phyloP scores from a whole-genome alignment of 805 yeast genomes.

The Tetrapisispora iriomotensis region DNA sequence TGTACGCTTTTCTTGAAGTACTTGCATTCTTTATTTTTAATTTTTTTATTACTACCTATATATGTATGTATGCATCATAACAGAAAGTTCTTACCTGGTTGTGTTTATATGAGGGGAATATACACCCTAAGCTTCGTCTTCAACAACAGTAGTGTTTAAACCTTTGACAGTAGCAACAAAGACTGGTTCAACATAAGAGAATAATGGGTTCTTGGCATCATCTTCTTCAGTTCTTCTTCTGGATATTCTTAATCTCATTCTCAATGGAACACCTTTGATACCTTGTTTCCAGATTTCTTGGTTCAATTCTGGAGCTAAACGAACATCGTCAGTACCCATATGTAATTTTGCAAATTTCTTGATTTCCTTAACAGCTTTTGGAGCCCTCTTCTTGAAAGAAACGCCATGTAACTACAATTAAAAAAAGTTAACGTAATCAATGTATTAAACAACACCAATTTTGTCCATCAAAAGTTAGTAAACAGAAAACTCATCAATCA shows the following conservation, averaged over 20 bases:
- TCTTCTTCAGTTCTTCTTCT: conserved; percentile 99
- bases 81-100: too few species aligned
- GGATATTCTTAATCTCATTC: conserved; percentile 97
- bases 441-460: too few species aligned
- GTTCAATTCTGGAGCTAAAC: conserved; percentile 97
- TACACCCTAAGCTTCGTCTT: conserved; percentile 59
- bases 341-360: conserved; percentile 96
- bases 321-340: conserved; percentile 98
- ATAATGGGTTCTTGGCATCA: conserved; percentile 95
- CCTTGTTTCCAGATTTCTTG: conserved; percentile 99
- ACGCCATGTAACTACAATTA: conserved; percentile 82
- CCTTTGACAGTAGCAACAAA: conserved; percentile 92
- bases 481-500: too few species aligned
- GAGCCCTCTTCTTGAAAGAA: conserved; percentile 99
- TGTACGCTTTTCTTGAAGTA: too few species aligned
- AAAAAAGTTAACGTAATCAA: too few species aligned
- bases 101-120: too few species aligned
- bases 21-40: too few species aligned
- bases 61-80: too few species aligned
- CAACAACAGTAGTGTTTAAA: conserved; percentile 94
- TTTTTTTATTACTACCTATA: too few species aligned
- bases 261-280: conserved; percentile 97
- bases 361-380: conserved; percentile 98
- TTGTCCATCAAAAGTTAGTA: too few species aligned
- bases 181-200: conserved; percentile 97